A percentile compares a stretch with the other conserved stretches of the same genome.
Conservation (phyloP, 257 asterid species). For the Solanum sejunctum region DNA sequence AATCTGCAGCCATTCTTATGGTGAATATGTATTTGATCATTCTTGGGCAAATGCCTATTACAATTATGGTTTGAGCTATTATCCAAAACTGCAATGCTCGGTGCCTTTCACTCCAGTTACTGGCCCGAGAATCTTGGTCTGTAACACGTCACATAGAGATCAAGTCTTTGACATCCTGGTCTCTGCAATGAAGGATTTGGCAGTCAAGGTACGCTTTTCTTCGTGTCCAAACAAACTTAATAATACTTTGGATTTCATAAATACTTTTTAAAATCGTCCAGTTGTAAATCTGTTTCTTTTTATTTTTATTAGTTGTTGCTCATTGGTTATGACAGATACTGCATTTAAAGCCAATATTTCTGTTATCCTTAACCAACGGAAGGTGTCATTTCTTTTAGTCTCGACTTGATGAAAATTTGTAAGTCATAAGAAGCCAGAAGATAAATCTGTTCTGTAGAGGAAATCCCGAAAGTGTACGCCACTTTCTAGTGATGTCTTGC, state of each 20-base stretch:
- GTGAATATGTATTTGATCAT: slow-evolving; percentile 96
- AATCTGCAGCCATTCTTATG: slow-evolving; percentile 87
- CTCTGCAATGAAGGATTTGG: slow-evolving; percentile 75
- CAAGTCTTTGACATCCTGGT: slow-evolving; percentile 77
- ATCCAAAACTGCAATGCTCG: slow-evolving; percentile 83
- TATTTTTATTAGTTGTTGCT: neutral
- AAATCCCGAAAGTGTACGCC: neutral
- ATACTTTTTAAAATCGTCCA: neutral
- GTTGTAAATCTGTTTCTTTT: neutral
- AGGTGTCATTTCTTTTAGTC: neutral
- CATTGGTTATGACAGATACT: neutral
- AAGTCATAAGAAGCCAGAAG: neutral
- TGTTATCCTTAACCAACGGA: neutral
- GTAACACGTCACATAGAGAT: slow-evolving; percentile 51
- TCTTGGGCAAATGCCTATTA: slow-evolving; percentile 98
- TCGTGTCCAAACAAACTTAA: neutral
- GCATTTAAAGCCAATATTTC: neutral
- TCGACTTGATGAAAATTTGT: neutral
- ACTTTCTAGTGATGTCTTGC: neutral
- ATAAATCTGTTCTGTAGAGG: neutral
- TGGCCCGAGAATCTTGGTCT: slow-evolving; percentile 85
- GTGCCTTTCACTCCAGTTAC: slow-evolving; percentile 98
- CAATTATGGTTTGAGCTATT: slow-evolving; percentile 73
- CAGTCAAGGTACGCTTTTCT: slow-evolving; percentile 41
- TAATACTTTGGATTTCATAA: neutral